These are phyloP conservation scores for Allomyces arbusculus DNA, from an alignment of 192 early-diverging fungal species.

Conservation along the genomic window DNA sequence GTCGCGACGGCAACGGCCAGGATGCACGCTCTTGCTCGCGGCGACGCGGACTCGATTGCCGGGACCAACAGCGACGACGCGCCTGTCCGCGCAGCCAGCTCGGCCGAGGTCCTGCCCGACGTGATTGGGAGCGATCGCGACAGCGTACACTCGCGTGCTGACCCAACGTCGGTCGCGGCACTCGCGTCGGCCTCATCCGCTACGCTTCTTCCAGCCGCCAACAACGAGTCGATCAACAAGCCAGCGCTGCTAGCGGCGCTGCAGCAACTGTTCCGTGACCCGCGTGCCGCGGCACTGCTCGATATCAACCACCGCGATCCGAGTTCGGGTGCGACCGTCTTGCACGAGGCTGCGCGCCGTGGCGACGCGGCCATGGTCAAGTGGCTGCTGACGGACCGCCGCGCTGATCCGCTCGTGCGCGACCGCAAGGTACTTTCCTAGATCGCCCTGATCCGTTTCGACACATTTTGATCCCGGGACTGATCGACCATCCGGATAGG, in stretches of 20 bases:
- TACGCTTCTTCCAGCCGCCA: too few species aligned
- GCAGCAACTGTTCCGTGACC: constrained; percentile 23
- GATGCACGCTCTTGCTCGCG: constrained; percentile 27
- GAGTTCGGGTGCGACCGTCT: constrained; percentile 34
- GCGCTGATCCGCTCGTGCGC: constrained; percentile 48
- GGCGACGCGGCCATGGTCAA: constrained; percentile 42
- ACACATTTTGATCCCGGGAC: too few species aligned
- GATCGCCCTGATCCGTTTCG: too few species aligned
- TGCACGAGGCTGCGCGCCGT: constrained; percentile 45
- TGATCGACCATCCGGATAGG: constrained; percentile 2
- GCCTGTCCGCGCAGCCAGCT: too few species aligned
- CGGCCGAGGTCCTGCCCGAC: too few species aligned
- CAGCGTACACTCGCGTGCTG: too few species aligned
- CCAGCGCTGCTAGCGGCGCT: constrained; percentile 6
- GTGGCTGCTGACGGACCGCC: constrained; percentile 42
- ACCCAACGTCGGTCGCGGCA: too few species aligned
- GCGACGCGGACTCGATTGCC: constrained; percentile 7
- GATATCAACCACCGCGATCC: constrained; percentile 48
- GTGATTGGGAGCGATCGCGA: too few species aligned
- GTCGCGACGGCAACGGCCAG: constrained; percentile 19
- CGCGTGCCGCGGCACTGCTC: constrained; percentile 29
- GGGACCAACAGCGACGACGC: too few species aligned
- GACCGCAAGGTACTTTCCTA: constrained; percentile 22
- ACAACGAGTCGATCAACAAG: too few species aligned
- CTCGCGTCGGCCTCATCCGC: too few species aligned